Conservation (phyloP, 75 land plant genomes). For the Isoetes taiwanensis region DNA sequence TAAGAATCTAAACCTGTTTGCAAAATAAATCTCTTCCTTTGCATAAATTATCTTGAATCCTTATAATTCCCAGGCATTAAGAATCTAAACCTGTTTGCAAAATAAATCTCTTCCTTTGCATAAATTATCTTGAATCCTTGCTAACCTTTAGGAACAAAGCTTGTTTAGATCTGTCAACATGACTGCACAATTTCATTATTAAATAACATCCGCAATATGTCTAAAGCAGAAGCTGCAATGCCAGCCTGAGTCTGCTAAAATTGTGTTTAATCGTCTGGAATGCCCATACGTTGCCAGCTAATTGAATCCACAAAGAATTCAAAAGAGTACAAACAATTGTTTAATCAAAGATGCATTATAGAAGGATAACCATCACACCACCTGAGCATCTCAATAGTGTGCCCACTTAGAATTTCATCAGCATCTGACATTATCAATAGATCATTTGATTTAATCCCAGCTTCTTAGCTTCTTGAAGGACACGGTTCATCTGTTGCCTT, state of each 20-base stretch:
- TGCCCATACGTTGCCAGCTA: conserved; percentile 72
- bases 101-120: too few species aligned
- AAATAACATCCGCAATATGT: conserved; percentile 51
- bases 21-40: conserved; percentile 59
- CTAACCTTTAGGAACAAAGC: too few species aligned
- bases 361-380: conserved; percentile 68
- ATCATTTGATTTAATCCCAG: conserved; percentile 60
- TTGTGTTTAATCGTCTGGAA: conserved; percentile 36
- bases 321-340: conserved; percentile 63
- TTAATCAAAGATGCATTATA: conserved; percentile 47
- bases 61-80: conserved; percentile 30
- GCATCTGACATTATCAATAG: conserved; percentile 78
- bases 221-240: conserved; percentile 97
- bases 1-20: conserved; percentile 39
- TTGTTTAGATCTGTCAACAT: conserved; percentile 55
- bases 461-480: conserved; percentile 38
- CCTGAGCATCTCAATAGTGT: conserved; percentile 53
- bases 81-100: too few species aligned
- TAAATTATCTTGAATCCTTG: too few species aligned
- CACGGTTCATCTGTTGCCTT: conserved; percentile 46
- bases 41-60: conserved; percentile 66
- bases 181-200: conserved; percentile 90
- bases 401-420: conserved; percentile 67
- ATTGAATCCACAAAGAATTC: conserved; percentile 59
- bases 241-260: conserved; percentile 88